Evolutionary conservation across 768 basidiomycete species (phyloP), one percentile per base, ranked within the genome.

Genomic region (Cystofilobasidium ferigula): DNA sequence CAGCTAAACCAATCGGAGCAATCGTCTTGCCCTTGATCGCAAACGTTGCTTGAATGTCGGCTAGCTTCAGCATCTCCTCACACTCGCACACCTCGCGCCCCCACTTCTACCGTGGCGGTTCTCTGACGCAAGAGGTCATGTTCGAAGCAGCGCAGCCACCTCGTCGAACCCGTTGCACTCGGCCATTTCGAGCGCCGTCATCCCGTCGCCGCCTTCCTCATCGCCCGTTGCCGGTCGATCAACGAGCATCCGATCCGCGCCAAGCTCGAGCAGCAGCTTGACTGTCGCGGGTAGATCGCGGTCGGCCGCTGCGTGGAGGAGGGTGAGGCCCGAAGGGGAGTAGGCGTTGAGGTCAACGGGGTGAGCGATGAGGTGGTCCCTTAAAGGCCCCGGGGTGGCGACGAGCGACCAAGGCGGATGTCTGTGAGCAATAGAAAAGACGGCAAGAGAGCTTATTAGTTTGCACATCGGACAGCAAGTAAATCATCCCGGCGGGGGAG

Each of bases 141-240:
- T n/a, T n/a, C 40, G 20, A 10, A 43, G 42, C 12, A 43, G 42
- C 6, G 14, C 12, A 38, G 43, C 36, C 7, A 40, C 43, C 20
- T 60, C 38, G 20, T 60, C 58, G 14, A 35, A 60, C 3, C 40
- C 58, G 40, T 60, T 60, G 38, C 7, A 18, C 26, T 45, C 30
- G 20, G 58, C 58, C 58, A 60, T 60, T 22, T 60, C 58, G 13
- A 42, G 16, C 34, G 58, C 58, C 26, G 58, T 60, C 58, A 60
- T 60, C 9, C 58, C 58, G 24, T 43, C 58, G 28, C 43, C 58
- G 13, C 28, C 58, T 2, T 36, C 34, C 20, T 45, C 58, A 7
- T 24, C 58, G 16, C 22, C 20, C 24, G n/a, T 3, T 4, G 40
- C 10, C 57, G 26, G 30, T 22, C 34, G 20, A 22, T 60, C 58